Evolutionary conservation across 140 eudicot species (phyloP), one percentile per base, ranked within the genome.

Genomic region (Bidens hawaiensis): DNA sequence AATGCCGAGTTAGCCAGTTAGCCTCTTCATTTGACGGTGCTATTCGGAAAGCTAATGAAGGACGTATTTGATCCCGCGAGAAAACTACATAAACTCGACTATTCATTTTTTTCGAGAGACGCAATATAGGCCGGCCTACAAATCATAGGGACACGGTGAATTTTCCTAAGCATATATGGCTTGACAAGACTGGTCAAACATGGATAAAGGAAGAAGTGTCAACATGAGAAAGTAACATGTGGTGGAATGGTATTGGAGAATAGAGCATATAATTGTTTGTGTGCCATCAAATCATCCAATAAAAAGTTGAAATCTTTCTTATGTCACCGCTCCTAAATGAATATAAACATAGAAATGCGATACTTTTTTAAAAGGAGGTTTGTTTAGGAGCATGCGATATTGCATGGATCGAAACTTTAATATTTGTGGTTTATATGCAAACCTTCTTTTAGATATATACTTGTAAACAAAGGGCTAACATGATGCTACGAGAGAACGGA

Each of bases 221-320:
- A n/a, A 47, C 27, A 3, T 24, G 51, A 7, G n/a, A 36, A 15
- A 34, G 41, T 4, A 7, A 47, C 69, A 70, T 33, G 26, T 70
- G 62, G 53, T 12, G 24, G 7, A 25, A 36, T 12, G 17, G 1
- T 16, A 70, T 60, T 60, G 68, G 68, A 34, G 2, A 8, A 10
- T 2, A 38, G 14, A 11, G 73, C 10, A 60, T 30, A 24, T 68
- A 15, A 28, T 57, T 57, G 49, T 52, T 58, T 83, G 46, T 58
- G 71, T 66, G 62, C 82, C 83, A 76, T 64, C 69, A 60, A 64
- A 79, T 79, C 65, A 60, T 70, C 77, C 76, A 74, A 83, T 64
- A 68, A 75, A 38, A 62, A 65, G 69, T 54, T 50, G 26, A 64
- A 68, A 76, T 76, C 40, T 75, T 68, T 34, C 41, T 26, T 53